phyloP scores from a whole-genome alignment of 2,329 filamentous ascomycete species.

The Fusarium praegraminearum region DNA sequence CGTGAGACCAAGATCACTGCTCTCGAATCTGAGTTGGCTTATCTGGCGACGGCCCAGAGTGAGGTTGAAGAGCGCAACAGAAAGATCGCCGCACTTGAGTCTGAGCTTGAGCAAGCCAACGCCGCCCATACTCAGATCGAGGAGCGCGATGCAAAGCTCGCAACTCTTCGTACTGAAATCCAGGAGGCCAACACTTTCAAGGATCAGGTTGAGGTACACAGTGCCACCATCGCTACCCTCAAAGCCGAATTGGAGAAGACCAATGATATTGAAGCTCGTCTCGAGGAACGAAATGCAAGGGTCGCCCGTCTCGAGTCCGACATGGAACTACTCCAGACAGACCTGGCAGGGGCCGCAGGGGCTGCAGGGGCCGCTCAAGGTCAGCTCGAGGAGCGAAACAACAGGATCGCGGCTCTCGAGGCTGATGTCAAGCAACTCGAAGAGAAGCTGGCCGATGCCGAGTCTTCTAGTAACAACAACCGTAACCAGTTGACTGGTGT shows the following conservation, averaged over 20 bases:
- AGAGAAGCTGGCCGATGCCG: constrained; percentile 47
- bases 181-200: constrained; percentile 25
- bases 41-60: constrained; percentile 32
- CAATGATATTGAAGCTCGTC: constrained; percentile 22
- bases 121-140: constrained; percentile 22
- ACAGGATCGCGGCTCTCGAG: constrained; percentile 59
- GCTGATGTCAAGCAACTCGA: constrained; percentile 46
- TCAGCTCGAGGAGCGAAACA: constrained; percentile 55
- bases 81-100: constrained; percentile 40
- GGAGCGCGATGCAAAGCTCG: constrained; percentile 35
- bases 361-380: constrained; percentile 35
- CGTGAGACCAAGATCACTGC: constrained; percentile 40
- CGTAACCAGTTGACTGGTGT: constrained; percentile 50
- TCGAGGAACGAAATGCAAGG: constrained; percentile 39
- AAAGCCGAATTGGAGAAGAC: constrained; percentile 40
- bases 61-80: constrained; percentile 38
- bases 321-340: constrained; percentile 50
- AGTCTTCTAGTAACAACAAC: constrained; percentile 57
- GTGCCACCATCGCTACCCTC: constrained; percentile 37
- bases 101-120: constrained; percentile 51
- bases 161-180: constrained; percentile 34
- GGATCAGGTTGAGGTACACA: constrained; percentile 37
- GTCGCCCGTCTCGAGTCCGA: constrained; percentile 48
- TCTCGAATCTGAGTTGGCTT: constrained; percentile 35
- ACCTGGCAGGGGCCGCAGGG: constrained; percentile 36